Evolutionary conservation across 164 flowering plant genomes (phyloP).

Genomic region (grape (Vitis vinifera)): ASM3070453v1 NC_081822.1:11209501-11210000

Average conservation of each 20-base stretch:
- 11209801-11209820: neutral
- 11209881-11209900: slow-evolving; percentile 14
- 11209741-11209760: neutral
- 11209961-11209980: neutral
- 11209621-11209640: slow-evolving; percentile 28
- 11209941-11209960: slow-evolving; percentile 4
- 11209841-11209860: slow-evolving; percentile 40
- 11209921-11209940: slow-evolving; percentile 42
- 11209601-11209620: slow-evolving; percentile 60
- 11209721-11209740: neutral
- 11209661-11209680: neutral
- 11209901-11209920: slow-evolving; percentile 33
- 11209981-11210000: slow-evolving; percentile 28
- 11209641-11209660: slow-evolving; percentile 1
- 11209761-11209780: no score
- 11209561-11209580: slow-evolving; percentile 52
- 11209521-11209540: slow-evolving; percentile 24
- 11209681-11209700: neutral
- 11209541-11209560: slow-evolving; percentile 41
- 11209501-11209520: slow-evolving; percentile 4
- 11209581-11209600: slow-evolving; percentile 56
- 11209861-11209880: slow-evolving; percentile 42
- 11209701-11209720: no score
- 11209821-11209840: slow-evolving; percentile 37
- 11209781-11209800: no score